Evolutionary conservation across 2,329 filamentous ascomycete genomes (phyloP).

Genomic region (Verticillium nubilum): DNA sequence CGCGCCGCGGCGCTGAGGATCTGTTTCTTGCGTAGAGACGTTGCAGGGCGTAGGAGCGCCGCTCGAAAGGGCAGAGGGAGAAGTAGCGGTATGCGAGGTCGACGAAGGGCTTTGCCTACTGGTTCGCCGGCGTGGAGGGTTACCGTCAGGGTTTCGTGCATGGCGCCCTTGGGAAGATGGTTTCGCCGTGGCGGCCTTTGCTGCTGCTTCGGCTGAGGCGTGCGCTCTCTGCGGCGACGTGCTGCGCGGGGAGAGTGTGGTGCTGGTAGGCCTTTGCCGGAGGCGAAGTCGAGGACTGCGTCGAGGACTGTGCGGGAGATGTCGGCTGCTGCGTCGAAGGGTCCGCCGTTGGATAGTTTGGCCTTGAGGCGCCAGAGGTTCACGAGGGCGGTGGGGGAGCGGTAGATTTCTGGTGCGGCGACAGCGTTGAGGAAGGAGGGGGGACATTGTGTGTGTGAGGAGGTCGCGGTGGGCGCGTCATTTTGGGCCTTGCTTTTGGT

Average conservation of each 20-base stretch:
- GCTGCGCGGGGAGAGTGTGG: background rate
- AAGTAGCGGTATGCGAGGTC: constrained; percentile 4
- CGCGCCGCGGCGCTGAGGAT: constrained; percentile 1
- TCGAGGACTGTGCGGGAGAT: constrained; percentile 25
- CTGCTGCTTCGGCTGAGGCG: background rate
- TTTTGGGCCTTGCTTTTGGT: constrained; percentile 18
- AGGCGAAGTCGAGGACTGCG: constrained; percentile 22
- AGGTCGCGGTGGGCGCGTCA: constrained; percentile 27
- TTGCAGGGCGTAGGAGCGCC: background rate
- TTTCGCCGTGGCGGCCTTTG: background rate
- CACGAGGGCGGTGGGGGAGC: constrained; percentile 21
- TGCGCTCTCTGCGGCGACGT: background rate
- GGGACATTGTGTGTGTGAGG: constrained; percentile 30
- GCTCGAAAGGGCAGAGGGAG: background rate
- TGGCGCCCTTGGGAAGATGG: background rate
- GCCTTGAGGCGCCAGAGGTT: constrained; percentile 27
- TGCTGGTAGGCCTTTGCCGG: constrained; percentile 14
- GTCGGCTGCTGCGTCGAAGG: constrained; percentile 22
- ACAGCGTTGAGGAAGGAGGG: constrained; percentile 27
- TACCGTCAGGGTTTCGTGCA: constrained; percentile 7
- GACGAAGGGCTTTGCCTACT: constrained; percentile 4
- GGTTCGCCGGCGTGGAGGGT: constrained; percentile 4
- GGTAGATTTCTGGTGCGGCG: constrained; percentile 25
- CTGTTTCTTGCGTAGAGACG: constrained; percentile 2
- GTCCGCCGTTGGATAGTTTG: constrained; percentile 20